Conservation (phyloP, 495 filamentous ascomycete species). For the Aspergillus avenaceus region DNA sequence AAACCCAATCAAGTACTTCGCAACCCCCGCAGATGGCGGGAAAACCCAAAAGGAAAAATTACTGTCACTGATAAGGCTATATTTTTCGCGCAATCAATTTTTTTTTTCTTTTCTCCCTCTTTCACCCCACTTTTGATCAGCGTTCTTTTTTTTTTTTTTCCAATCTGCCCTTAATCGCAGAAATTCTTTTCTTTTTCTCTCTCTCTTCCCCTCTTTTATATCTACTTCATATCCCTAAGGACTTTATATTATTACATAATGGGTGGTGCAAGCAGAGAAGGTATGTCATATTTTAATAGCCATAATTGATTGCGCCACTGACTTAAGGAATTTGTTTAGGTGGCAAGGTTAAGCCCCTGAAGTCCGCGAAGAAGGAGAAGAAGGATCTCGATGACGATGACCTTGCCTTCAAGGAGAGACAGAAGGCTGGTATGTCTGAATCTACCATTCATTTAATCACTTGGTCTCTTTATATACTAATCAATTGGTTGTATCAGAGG, state of each 20-base stretch:
- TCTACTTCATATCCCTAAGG: conserved; percentile 7
- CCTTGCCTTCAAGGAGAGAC: conserved; percentile 68
- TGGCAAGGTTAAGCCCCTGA: conserved; percentile 82
- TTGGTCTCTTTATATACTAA: too few relatives aligned
- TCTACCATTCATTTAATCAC: too few relatives aligned
- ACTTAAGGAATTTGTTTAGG: conserved; percentile 42
- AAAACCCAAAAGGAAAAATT: too few relatives aligned
- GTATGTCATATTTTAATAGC: conserved; percentile 23
- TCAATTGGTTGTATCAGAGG: conserved; percentile 44
- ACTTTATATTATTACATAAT: conserved; percentile 36
- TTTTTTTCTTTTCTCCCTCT: conserved; percentile 3
- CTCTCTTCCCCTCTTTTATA: conserved; percentile 18
- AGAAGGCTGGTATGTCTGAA: conserved; percentile 57
- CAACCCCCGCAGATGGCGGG: conserved; percentile 11
- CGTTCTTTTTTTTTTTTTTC: not conserved
- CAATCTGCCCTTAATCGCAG: too few relatives aligned
- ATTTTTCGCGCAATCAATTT: conserved; percentile 10
- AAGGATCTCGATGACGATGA: conserved; percentile 77
- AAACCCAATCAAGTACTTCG: conserved; percentile 15
- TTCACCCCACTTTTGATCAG: not conserved
- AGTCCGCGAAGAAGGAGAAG: conserved; percentile 71
- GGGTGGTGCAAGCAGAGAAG: conserved; percentile 68
- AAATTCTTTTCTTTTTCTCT: conserved; percentile 10
- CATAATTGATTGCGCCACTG: not conserved
- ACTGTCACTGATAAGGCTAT: conserved; percentile 13